Conservation (phyloP, 306 rosid genomes). For the Geum urbanum region DNA sequence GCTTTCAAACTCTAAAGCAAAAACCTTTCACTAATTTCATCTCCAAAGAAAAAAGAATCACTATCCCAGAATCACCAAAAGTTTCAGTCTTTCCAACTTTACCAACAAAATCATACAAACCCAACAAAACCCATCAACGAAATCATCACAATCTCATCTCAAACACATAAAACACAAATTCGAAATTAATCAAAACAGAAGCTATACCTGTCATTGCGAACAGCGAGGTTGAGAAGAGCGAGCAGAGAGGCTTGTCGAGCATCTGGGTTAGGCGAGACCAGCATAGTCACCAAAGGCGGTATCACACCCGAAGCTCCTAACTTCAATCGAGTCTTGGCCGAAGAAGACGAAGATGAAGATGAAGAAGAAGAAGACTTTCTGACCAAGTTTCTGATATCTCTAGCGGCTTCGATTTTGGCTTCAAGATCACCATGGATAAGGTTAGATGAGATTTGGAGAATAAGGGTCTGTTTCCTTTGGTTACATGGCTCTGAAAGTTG, state of each 20-base stretch:
- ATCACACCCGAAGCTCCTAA: slow-evolving; percentile 69
- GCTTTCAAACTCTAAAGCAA: not conserved
- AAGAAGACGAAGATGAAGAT: slow-evolving; percentile 24
- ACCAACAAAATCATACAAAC: not conserved
- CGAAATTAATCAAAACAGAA: not conserved
- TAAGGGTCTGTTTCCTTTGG: slow-evolving; percentile 44
- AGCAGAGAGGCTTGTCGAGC: slow-evolving; percentile 83
- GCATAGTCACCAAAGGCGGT: slow-evolving; percentile 76
- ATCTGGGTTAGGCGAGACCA: slow-evolving; percentile 58
- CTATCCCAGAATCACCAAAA: slow-evolving; percentile 1
- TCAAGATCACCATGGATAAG: slow-evolving; percentile 60
- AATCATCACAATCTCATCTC: not conserved
- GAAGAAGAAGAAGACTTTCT: slow-evolving; percentile 45
- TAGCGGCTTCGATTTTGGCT: slow-evolving; percentile 77
- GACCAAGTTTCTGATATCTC: slow-evolving; percentile 68
- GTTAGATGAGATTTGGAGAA: slow-evolving; percentile 57
- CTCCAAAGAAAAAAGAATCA: not conserved
- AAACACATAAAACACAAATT: not conserved
- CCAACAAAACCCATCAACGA: slow-evolving; percentile 1
- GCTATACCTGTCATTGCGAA: slow-evolving; percentile 64
- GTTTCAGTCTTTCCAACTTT: slow-evolving; percentile 1
- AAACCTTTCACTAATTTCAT: slow-evolving; percentile 1
- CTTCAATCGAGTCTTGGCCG: slow-evolving; percentile 55
- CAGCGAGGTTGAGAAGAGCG: slow-evolving; percentile 89
- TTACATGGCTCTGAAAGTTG: slow-evolving; percentile 31